Conservation (phyloP, 2,329 filamentous ascomycete species). For the Botryotinia calthae region DNA sequence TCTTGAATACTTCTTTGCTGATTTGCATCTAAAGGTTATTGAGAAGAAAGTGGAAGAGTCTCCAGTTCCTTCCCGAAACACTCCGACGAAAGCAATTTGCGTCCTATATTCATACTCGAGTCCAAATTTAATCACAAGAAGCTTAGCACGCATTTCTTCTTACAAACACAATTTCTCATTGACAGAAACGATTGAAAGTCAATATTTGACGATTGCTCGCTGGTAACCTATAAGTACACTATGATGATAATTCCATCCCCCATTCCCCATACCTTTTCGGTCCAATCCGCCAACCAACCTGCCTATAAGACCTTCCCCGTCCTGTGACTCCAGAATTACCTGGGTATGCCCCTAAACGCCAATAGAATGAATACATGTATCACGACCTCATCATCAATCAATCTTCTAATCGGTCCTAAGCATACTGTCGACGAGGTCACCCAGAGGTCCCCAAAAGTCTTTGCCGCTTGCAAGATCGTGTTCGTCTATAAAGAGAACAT, state of each 20-base stretch:
- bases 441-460: constrained; percentile 95
- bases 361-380: constrained; percentile 25
- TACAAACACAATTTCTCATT: background rate
- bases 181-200: background rate
- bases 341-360: constrained; percentile 32
- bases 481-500: constrained; percentile 97
- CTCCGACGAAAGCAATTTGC: background rate
- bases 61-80: background rate
- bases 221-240: constrained; percentile 20
- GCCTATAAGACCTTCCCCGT: constrained; percentile 24
- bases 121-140: background rate
- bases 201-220: constrained; percentile 16
- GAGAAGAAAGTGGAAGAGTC: background rate
- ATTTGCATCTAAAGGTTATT: background rate
- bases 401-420: constrained; percentile 68
- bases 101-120: background rate
- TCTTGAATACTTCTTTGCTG: background rate
- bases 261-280: constrained; percentile 3
- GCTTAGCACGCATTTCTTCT: background rate
- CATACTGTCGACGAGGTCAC: constrained; percentile 97
- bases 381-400: constrained; percentile 24
- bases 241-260: constrained; percentile 9
- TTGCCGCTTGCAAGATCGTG: constrained; percentile 88
- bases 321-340: constrained; percentile 10
- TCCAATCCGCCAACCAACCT: background rate